A percentile compares a stretch with the other conserved stretches of the same genome.
These are phyloP conservation scores for Hyaloraphidium curvatum DNA, from an alignment of 192 early-diverging fungal genomes.

Conservation along the genomic window DNA sequence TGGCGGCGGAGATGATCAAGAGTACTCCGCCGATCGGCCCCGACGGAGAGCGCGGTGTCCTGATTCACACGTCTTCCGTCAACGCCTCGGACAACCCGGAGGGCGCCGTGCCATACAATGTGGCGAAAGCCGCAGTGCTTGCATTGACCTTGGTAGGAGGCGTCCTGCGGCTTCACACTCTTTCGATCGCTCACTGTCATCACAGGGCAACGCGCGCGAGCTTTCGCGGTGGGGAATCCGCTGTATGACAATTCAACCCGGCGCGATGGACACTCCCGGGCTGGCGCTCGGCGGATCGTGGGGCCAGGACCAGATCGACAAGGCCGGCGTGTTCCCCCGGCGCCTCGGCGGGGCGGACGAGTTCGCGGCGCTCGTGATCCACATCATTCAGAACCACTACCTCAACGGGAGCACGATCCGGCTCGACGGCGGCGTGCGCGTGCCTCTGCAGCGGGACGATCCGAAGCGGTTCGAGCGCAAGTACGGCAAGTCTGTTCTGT, in stretches of 20 bases:
- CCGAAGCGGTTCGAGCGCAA: too few relatives aligned
- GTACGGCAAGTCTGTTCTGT: too few relatives aligned
- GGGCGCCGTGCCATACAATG: slow-evolving; percentile 27
- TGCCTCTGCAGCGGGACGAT: too few relatives aligned
- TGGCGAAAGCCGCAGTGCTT: too few relatives aligned
- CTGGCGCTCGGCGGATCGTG: too few relatives aligned
- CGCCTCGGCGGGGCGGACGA: slow-evolving; percentile 27
- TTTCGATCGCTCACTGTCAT: too few relatives aligned
- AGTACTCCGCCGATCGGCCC: slow-evolving; percentile 20
- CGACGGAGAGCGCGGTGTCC: slow-evolving; percentile 31
- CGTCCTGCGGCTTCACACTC: too few relatives aligned
- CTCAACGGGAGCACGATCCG: slow-evolving; percentile 28
- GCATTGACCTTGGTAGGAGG: too few relatives aligned
- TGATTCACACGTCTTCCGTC: slow-evolving; percentile 32
- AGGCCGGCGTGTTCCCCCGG: slow-evolving; percentile 22
- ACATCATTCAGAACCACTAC: slow-evolving; percentile 30
- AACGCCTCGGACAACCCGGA: slow-evolving; percentile 25
- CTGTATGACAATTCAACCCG: slow-evolving; percentile 21
- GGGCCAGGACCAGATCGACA: too few relatives aligned
- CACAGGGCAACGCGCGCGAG: too few relatives aligned
- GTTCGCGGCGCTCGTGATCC: slow-evolving; percentile 21
- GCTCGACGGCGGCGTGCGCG: slow-evolving; percentile 26
- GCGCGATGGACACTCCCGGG: too few relatives aligned
- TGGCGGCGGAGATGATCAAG: slow-evolving; percentile 22
- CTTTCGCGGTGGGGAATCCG: slow-evolving; percentile 22